phyloP scores from a whole-genome alignment of 73 alveolate genomes.

The Effrenium voratum region DNA sequence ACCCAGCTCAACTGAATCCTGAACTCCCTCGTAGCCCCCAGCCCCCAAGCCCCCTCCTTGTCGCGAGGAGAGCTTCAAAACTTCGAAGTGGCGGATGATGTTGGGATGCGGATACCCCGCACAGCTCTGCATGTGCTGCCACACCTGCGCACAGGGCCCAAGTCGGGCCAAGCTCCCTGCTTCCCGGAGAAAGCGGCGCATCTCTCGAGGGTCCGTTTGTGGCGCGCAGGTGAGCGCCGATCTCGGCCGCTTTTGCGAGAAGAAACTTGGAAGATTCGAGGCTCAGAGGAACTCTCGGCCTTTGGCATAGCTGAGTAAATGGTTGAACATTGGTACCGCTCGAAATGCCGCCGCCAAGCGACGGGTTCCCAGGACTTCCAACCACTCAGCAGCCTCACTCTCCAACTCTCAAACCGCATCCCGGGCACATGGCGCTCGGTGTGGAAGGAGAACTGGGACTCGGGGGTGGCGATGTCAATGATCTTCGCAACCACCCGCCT shows the following conservation, averaged over 20 bases:
- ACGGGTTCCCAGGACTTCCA: no score
- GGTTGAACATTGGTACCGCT: no score
- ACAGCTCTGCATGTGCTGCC: conserved; percentile 74
- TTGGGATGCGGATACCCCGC: conserved; percentile 75
- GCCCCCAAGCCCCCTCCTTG: conserved; percentile 40
- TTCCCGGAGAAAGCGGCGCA: no score
- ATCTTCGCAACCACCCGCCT: conserved; percentile 47
- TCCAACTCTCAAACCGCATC: no score
- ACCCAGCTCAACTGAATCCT: no score
- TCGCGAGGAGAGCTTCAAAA: background rate
- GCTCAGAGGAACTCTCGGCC: no score
- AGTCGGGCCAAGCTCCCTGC: no score
- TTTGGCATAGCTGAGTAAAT: no score
- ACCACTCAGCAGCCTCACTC: no score
- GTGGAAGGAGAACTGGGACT: conserved; percentile 7
- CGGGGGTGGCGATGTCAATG: conserved; percentile 39
- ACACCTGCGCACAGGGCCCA: conserved; percentile 13
- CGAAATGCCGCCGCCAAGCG: no score
- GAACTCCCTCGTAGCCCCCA: no score
- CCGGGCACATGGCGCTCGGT: conserved; percentile 26
- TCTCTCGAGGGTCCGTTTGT: background rate
- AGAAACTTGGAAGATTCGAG: no score
- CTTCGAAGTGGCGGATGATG: conserved; percentile 31
- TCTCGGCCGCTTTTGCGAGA: background rate
- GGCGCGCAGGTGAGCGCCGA: background rate